Percentiles rank a stretch among this genome's conserved stretches.
Conservation (phyloP, 768 basidiomycete species). For the Plicaturopsis crispa region DNA sequence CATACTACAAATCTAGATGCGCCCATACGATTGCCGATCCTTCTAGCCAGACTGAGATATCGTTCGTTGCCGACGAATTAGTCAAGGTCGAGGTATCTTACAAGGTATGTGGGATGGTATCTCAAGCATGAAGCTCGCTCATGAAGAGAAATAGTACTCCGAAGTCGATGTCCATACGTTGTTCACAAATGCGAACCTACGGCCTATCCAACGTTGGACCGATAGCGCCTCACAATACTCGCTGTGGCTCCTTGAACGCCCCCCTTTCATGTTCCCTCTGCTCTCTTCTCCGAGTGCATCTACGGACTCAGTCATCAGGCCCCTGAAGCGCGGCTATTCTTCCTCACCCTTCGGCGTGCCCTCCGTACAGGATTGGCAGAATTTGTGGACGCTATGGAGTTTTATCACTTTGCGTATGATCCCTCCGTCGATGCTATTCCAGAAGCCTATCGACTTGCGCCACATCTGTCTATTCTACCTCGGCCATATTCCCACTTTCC, state of each 20-base stretch:
- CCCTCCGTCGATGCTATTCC: conserved; percentile 72
- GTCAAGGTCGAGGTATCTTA: conserved; percentile 82
- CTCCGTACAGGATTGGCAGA: conserved; percentile 68
- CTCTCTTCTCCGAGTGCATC: conserved; percentile 31
- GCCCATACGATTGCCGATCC: conserved; percentile 53
- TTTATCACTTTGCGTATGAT: conserved; percentile 81
- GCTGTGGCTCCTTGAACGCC: conserved; percentile 87
- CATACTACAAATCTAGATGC: conserved; percentile 66
- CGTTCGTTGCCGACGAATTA: conserved; percentile 65
- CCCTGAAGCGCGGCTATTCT: conserved; percentile 14
- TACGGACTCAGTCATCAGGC: conserved; percentile 13
- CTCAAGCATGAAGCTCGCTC: neutral
- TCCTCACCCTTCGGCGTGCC: conserved; percentile 61
- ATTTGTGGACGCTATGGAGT: conserved; percentile 88
- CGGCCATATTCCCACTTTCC: conserved; percentile 89
- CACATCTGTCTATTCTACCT: conserved; percentile 97
- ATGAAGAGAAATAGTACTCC: conserved; percentile 54
- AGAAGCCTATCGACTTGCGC: conserved; percentile 89
- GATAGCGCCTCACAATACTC: conserved; percentile 69
- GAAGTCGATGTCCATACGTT: conserved; percentile 59
- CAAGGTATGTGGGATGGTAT: conserved; percentile 48
- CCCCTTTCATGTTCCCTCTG: conserved; percentile 69
- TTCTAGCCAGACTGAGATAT: conserved; percentile 29
- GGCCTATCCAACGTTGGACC: conserved; percentile 81
- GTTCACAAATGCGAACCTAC: conserved; percentile 69